Evolutionary conservation across 768 basidiomycete genomes (phyloP).

Genomic region (Wakefieldia striispora): DNA sequence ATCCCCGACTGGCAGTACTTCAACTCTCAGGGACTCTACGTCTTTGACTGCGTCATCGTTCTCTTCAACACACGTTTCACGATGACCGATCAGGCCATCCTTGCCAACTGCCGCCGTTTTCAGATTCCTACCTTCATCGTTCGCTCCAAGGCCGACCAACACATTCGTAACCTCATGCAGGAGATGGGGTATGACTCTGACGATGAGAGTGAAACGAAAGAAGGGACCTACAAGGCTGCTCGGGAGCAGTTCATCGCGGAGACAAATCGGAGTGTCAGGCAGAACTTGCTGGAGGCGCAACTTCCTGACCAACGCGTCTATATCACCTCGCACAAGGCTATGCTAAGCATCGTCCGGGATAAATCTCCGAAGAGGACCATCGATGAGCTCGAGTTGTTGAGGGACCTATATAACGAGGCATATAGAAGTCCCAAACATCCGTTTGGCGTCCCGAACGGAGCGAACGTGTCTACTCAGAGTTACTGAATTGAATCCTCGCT

Average conservation of each 20-base stretch:
- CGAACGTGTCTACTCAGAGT: slow-evolving; percentile 6
- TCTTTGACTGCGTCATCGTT: slow-evolving; percentile 37
- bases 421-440: slow-evolving; percentile 6
- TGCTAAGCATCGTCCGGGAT: slow-evolving; percentile 25
- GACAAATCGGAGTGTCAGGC: slow-evolving; percentile 24
- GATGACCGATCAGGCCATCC: slow-evolving; percentile 35
- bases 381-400: slow-evolving; percentile 29
- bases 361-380: slow-evolving; percentile 21
- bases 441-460: slow-evolving; percentile 6
- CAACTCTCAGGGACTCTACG: slow-evolving; percentile 36
- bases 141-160: slow-evolving; percentile 37
- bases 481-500: background rate
- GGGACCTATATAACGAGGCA: slow-evolving; percentile 20
- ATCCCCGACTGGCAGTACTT: slow-evolving; percentile 39
- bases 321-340: slow-evolving; percentile 23
- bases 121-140: slow-evolving; percentile 36
- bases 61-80: slow-evolving; percentile 37
- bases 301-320: slow-evolving; percentile 31
- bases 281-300: slow-evolving; percentile 23
- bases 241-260: slow-evolving; percentile 27
- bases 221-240: slow-evolving; percentile 22
- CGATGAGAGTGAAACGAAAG: slow-evolving; percentile 12
- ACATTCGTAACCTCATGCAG: slow-evolving; percentile 27
- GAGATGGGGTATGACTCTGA: slow-evolving; percentile 30
- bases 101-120: slow-evolving; percentile 32